These are phyloP conservation scores for Xylariales sp. DNA, from an alignment of 2,329 filamentous ascomycete species.

Conservation along the genomic window DNA sequence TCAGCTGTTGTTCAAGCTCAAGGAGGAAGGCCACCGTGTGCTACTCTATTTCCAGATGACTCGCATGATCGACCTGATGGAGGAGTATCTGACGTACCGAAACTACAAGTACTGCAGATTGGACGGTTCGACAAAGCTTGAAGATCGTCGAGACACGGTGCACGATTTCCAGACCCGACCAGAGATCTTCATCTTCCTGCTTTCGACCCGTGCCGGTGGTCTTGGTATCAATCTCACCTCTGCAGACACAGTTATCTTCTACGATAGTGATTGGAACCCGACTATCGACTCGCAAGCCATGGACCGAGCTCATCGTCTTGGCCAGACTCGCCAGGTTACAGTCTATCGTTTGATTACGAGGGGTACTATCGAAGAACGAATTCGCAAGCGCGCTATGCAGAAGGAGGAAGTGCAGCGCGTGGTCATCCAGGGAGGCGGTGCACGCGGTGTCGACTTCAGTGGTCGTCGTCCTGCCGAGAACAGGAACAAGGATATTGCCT, in stretches of 20 bases:
- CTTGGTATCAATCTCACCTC: conserved; percentile 96
- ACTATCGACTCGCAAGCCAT: conserved; percentile 98
- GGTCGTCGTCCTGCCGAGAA: conserved; percentile 83
- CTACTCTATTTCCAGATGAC: conserved; percentile 99
- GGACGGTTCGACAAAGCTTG: conserved; percentile 94
- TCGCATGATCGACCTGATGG: conserved; percentile 98
- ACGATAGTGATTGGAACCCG: conserved; percentile 99
- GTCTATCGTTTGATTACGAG: conserved; percentile 97
- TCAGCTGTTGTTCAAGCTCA: conserved; percentile 79
- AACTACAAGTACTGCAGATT: conserved; percentile 98
- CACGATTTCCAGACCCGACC: conserved; percentile 92
- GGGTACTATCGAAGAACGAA: conserved; percentile 95
- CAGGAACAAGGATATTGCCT: conserved; percentile 93
- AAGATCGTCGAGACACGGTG: conserved; percentile 94
- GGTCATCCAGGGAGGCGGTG: conserved; percentile 86
- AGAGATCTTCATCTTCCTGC: conserved; percentile 94
- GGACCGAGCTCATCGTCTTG: conserved; percentile 96
- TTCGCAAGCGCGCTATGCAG: conserved; percentile 91
- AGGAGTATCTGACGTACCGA: conserved; percentile 96
- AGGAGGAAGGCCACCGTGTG: conserved; percentile 88
- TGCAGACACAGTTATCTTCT: conserved; percentile 98
- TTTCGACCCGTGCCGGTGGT: conserved; percentile 94
- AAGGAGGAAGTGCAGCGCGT: conserved; percentile 99
- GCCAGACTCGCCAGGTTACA: conserved; percentile 91
- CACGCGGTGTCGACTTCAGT: conserved; percentile 91